Percentiles rank a stretch among this genome's conserved stretches.
These are phyloP conservation scores for Sarocladiaceae sp. DNA, from an alignment of 2,329 filamentous ascomycete genomes.

Conservation along the genomic window DNA sequence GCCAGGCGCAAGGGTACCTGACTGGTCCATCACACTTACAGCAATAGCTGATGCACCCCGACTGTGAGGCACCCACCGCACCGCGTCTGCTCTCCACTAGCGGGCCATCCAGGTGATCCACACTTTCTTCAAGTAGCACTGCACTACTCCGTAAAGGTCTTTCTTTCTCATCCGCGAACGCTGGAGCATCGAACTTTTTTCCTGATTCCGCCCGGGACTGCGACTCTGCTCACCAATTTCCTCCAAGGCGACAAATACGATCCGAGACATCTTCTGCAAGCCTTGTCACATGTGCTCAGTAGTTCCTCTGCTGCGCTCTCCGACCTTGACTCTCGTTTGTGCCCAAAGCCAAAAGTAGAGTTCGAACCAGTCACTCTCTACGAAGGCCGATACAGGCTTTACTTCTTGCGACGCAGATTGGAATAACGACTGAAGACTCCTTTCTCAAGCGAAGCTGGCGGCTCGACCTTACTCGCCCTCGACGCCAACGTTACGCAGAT, in stretches of 20 bases:
- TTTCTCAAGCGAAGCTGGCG: background rate
- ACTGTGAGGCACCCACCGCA: conserved; percentile 9
- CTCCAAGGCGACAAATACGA: background rate
- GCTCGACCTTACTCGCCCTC: background rate
- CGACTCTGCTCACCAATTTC: background rate
- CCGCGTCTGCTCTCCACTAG: conserved; percentile 4
- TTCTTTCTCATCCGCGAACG: background rate
- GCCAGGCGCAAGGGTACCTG: conserved; percentile 6
- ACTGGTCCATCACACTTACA: conserved; percentile 6
- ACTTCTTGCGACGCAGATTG: no score
- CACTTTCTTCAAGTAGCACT: conserved; percentile 5
- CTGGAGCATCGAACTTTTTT: background rate
- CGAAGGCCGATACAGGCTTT: no score
- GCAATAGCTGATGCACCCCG: conserved; percentile 9
- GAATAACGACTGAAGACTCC: no score
- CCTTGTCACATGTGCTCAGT: background rate
- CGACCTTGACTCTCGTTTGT: conserved; percentile 1
- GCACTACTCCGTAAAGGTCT: background rate
- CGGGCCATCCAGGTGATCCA: conserved; percentile 10
- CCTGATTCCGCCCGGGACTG: background rate
- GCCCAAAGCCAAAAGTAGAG: background rate
- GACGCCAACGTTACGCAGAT: background rate
- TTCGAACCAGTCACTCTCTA: background rate
- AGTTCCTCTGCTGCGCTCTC: background rate
- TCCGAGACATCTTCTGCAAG: conserved; percentile 6